Conservation (phyloP, 257 asterid genomes). For the Voacanga thouarsii region DNA sequence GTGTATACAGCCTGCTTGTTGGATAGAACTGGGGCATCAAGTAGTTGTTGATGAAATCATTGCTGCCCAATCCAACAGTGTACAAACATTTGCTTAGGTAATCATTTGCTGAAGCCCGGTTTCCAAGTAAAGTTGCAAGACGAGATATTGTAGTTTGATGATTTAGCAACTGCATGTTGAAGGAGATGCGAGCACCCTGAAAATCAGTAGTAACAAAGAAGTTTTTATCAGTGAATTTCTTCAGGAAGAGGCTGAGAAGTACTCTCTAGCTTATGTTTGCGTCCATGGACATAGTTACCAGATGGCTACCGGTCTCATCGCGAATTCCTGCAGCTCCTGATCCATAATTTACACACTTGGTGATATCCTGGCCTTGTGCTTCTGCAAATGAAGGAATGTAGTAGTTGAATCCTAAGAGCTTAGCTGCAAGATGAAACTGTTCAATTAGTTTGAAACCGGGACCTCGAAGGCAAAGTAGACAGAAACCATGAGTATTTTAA, state of each 20-base stretch:
- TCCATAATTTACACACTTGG: slow-evolving; percentile 46
- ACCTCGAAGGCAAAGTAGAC: background rate
- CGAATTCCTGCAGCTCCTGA: slow-evolving; percentile 51
- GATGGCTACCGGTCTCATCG: slow-evolving; percentile 22
- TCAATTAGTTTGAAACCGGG: background rate
- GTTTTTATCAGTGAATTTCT: no score
- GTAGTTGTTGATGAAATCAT: slow-evolving; percentile 64
- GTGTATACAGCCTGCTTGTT: slow-evolving; percentile 23
- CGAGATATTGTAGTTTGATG: background rate
- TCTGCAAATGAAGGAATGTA: slow-evolving; percentile 41
- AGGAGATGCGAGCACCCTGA: slow-evolving; percentile 16
- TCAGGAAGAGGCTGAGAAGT: no score
- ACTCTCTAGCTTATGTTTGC: no score
- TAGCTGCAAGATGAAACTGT: slow-evolving; percentile 24
- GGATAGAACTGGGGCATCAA: slow-evolving; percentile 24
- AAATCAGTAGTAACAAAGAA: no score
- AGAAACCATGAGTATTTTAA: background rate
- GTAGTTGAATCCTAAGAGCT: slow-evolving; percentile 32
- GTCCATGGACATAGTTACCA: slow-evolving; percentile 14
- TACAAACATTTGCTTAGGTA: slow-evolving; percentile 44
- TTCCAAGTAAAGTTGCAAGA: slow-evolving; percentile 11
- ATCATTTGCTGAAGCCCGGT: background rate
- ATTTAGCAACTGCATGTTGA: slow-evolving; percentile 6
- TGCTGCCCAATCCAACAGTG: slow-evolving; percentile 51
- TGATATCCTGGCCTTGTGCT: slow-evolving; percentile 25